A percentile compares a stretch with the other conserved stretches of the same genome.
Evolutionary conservation across 75 land plant genomes (phyloP).

Genomic region (Cunninghamia lanceolata): DNA sequence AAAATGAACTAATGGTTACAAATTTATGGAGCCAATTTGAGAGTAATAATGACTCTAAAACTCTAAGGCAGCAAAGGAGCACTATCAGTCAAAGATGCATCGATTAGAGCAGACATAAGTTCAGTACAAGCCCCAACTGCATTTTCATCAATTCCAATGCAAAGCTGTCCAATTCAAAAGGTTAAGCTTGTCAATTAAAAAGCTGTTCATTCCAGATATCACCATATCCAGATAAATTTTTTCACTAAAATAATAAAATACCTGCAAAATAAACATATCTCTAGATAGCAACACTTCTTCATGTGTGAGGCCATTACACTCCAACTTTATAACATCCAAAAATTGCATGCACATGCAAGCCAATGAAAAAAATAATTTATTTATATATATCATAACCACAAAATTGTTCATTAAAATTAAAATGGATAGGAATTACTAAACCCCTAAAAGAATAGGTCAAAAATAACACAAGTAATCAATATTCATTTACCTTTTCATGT

Average conservation of each 20-base stretch:
- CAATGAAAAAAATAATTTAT: background rate
- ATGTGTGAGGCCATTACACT: conserved; percentile 40
- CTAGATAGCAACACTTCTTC: conserved; percentile 53
- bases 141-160: conserved; percentile 82
- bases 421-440: background rate
- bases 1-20: too few relatives aligned
- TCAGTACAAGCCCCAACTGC: conserved; percentile 84
- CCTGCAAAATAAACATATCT: conserved; percentile 73
- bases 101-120: conserved; percentile 91
- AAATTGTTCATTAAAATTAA: background rate
- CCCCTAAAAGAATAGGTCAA: background rate
- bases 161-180: conserved; percentile 47
- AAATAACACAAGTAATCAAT: background rate
- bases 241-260: conserved; percentile 17
- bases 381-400: background rate
- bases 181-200: background rate
- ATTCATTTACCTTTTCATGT: conserved; percentile 62
- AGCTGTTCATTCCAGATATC: background rate
- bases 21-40: too few relatives aligned
- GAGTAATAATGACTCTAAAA: conserved; percentile 82
- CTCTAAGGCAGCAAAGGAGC: conserved; percentile 85
- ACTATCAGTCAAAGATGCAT: conserved; percentile 84
- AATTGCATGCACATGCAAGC: conserved; percentile 26
- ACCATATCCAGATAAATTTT: background rate
- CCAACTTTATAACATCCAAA: conserved; percentile 76